Conservation (phyloP, 2,329 filamentous ascomycete genomes). For the Tetracladium maxilliforme region DNA sequence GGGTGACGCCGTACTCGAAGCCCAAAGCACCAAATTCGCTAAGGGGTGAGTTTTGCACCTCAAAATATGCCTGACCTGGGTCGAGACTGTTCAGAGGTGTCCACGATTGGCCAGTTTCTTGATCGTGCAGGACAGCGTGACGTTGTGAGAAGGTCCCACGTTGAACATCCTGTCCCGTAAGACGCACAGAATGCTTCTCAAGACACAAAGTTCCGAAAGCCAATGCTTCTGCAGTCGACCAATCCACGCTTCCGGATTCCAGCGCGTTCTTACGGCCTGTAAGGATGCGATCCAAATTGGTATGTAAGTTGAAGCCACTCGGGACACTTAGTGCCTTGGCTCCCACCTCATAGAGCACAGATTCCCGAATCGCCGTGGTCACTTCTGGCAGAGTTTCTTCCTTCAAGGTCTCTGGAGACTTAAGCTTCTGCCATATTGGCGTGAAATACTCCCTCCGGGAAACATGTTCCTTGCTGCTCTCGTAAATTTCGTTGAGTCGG, state of each 20-base stretch:
- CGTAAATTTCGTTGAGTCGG: constrained; percentile 96
- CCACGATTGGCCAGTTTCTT: constrained; percentile 85
- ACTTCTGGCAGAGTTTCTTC: constrained; percentile 88
- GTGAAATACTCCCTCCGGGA: constrained; percentile 97
- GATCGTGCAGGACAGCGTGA: constrained; percentile 93
- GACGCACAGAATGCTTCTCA: constrained; percentile 92
- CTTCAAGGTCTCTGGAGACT: constrained; percentile 93
- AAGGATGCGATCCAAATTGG: constrained; percentile 94
- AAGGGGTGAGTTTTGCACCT: constrained; percentile 90
- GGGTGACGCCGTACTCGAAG: constrained; percentile 96
- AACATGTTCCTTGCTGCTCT: constrained; percentile 90
- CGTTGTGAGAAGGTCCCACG: constrained; percentile 98
- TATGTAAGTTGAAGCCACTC: constrained; percentile 78
- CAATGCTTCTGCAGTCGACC: constrained; percentile 90
- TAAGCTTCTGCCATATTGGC: constrained; percentile 98
- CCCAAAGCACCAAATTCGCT: constrained; percentile 62
- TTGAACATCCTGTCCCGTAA: constrained; percentile 97
- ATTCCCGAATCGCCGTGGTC: constrained; percentile 63
- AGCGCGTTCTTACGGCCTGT: constrained; percentile 75
- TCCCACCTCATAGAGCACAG: constrained; percentile 68
- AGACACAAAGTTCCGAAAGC: constrained; percentile 83
- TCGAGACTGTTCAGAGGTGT: constrained; percentile 81
- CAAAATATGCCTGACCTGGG: constrained; percentile 87
- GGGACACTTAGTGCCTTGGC: constrained; percentile 64
- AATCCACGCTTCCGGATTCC: constrained; percentile 92